Evolutionary conservation across 768 basidiomycete genomes (phyloP).

Genomic region (Chalciporus chontae): DNA sequence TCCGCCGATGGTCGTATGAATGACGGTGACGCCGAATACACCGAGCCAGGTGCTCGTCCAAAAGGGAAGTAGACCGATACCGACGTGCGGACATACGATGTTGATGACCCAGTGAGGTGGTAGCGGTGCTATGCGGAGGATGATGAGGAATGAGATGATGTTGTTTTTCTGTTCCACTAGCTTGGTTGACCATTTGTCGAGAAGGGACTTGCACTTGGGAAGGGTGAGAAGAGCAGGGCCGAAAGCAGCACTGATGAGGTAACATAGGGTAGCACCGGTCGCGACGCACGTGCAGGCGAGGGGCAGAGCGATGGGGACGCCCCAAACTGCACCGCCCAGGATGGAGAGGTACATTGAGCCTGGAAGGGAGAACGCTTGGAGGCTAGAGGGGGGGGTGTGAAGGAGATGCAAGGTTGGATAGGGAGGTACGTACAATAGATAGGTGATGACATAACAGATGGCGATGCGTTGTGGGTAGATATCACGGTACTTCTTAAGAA

Average conservation of each 20-base stretch:
- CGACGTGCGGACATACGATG: slow-evolving; percentile 87
- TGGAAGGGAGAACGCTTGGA: slow-evolving; percentile 94
- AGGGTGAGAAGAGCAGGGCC: slow-evolving; percentile 88
- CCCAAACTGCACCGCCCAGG: slow-evolving; percentile 94
- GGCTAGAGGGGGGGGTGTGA: slow-evolving; percentile 40
- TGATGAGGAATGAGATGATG: slow-evolving; percentile 87
- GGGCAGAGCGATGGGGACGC: slow-evolving; percentile 78
- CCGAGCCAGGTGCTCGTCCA: slow-evolving; percentile 90
- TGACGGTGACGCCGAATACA: slow-evolving; percentile 86
- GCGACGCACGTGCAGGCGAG: slow-evolving; percentile 93
- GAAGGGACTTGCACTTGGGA: slow-evolving; percentile 76
- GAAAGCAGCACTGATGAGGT: slow-evolving; percentile 86
- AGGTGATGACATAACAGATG: slow-evolving; percentile 83
- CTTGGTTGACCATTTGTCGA: slow-evolving; percentile 80
- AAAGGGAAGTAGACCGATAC: slow-evolving; percentile 80
- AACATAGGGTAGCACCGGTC: slow-evolving; percentile 87
- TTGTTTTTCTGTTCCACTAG: slow-evolving; percentile 78
- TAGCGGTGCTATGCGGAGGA: slow-evolving; percentile 90
- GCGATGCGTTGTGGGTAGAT: slow-evolving; percentile 85
- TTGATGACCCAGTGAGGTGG: slow-evolving; percentile 98
- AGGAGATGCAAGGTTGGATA: slow-evolving; percentile 3
- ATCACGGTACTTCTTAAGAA: slow-evolving; percentile 89
- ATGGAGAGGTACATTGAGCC: slow-evolving; percentile 99
- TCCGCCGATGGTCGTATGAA: slow-evolving; percentile 92
- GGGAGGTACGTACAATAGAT: slow-evolving; percentile 74